Evolutionary conservation across 495 filamentous ascomycete species (phyloP), one percentile per base, ranked within the genome.

Genomic region (Xylaria grammica): DNA sequence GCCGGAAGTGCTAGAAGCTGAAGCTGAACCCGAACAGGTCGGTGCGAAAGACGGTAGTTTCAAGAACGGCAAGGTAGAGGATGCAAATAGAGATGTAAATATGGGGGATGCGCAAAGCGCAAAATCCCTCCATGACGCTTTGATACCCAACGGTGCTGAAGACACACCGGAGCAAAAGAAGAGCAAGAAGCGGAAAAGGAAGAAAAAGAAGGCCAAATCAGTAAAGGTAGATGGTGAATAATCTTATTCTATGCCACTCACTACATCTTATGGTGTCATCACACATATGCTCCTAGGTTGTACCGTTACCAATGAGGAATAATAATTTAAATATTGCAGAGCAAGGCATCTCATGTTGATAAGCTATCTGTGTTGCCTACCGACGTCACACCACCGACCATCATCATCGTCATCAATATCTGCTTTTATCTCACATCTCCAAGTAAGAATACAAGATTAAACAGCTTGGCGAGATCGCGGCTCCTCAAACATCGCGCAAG

Each of bases 111-210:
- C 19, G 1, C n/a, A 8, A 17, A 19, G 34, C 17, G 34, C 19
- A 11, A n/a, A n/a, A n/a, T 17, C 51, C 44, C 26, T 42, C 5
- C 22, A 48, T 8, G 60, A 53, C 17, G 55, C 30, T 20, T 15
- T 29, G 5, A 26, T 26, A 26, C 38, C 30, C 48, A 60, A 38
- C 58, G 53, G 32, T 48, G 34, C 45, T 59, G 64, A 50, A 34
- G 48, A 63, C 29, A 30, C 45, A 48, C 75, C 75, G 24, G 78
- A 84, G 51, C 77, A 81, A 62, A 76, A 74, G n/a, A 81, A 80
- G 66, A 84, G 84, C 69, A 84, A 78, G 54, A 85, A 81, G 72
- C 85, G 82, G 73, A 85, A 78, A 67, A 80, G 78, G 69, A 79
- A 71, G 63, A 81, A 78, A 77, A 79, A 79, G 57, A 72, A 72